These are phyloP conservation scores for Tillandsia fasciculata DNA, from an alignment of 176 grass and related monocot species.

Conservation along the genomic window DNA sequence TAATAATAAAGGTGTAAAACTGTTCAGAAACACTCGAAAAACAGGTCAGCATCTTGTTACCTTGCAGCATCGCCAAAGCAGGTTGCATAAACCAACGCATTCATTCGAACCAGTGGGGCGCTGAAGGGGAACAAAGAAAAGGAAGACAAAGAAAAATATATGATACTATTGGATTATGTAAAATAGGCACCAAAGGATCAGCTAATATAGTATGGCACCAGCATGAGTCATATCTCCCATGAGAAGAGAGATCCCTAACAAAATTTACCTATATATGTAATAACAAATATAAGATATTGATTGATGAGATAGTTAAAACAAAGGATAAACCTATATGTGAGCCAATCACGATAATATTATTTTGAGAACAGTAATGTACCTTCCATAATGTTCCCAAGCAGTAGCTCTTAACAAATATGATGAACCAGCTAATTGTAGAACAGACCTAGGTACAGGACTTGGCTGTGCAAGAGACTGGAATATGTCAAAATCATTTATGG, in stretches of 20 bases:
- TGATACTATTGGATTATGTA: neutral
- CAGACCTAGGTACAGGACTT: conserved; percentile 59
- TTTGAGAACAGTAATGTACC: conserved; percentile 32
- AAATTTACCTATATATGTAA: no score
- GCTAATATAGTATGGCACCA: neutral
- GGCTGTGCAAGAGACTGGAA: conserved; percentile 82
- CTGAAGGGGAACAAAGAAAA: conserved; percentile 33
- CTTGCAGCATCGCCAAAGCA: conserved; percentile 90
- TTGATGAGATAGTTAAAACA: no score
- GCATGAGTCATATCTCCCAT: no score
- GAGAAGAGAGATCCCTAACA: no score
- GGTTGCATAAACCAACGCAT: conserved; percentile 75
- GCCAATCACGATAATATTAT: neutral
- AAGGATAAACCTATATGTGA: no score
- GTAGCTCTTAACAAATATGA: conserved; percentile 76
- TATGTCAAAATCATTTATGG: conserved; percentile 65
- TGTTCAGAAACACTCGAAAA: neutral
- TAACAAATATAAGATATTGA: neutral
- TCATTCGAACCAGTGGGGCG: conserved; percentile 77
- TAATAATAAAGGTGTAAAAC: neutral
- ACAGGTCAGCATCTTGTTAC: conserved; percentile 28
- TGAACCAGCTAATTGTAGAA: conserved; percentile 86
- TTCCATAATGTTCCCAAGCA: conserved; percentile 92
- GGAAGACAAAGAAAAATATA: conserved; percentile 6
- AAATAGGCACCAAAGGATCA: neutral